A percentile compares a stretch with the other conserved stretches of the same genome.
phyloP scores from a whole-genome alignment of 306 rosid genomes.

The Prunus armeniaca region DNA sequence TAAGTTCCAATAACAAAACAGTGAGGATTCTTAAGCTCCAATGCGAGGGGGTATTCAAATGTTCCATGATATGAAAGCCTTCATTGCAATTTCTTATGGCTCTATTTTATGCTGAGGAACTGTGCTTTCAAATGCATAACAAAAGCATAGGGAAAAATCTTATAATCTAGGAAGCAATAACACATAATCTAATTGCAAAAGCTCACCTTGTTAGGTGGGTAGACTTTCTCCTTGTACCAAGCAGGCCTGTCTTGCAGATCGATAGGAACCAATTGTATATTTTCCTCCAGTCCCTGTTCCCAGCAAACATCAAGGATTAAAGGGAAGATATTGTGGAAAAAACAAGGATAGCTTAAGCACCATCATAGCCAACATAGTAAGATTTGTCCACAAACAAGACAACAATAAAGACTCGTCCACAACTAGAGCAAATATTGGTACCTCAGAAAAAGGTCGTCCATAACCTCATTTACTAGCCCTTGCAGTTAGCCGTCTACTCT shows the following conservation, averaged over 20 bases:
- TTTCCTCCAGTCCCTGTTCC: constrained; percentile 67
- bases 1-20: background rate
- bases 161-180: background rate
- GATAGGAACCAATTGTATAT: constrained; percentile 65
- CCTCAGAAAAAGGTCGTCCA: background rate
- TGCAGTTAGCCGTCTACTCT: background rate
- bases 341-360: background rate
- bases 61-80: background rate
- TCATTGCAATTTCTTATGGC: background rate
- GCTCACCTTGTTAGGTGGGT: constrained; percentile 70
- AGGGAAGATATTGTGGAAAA: background rate
- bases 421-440: background rate
- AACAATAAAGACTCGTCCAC: background rate
- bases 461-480: background rate
- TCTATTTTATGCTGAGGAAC: background rate
- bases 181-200: background rate
- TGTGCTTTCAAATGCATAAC: background rate
- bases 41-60: background rate
- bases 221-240: constrained; percentile 81
- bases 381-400: background rate
- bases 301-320: background rate
- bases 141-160: background rate
- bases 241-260: constrained; percentile 76
- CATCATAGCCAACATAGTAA: background rate
- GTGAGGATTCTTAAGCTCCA: background rate